Evolutionary conservation across 2,329 filamentous ascomycete species (phyloP), one percentile per base, ranked within the genome.

Genomic region (Metarhizium sp.): DNA sequence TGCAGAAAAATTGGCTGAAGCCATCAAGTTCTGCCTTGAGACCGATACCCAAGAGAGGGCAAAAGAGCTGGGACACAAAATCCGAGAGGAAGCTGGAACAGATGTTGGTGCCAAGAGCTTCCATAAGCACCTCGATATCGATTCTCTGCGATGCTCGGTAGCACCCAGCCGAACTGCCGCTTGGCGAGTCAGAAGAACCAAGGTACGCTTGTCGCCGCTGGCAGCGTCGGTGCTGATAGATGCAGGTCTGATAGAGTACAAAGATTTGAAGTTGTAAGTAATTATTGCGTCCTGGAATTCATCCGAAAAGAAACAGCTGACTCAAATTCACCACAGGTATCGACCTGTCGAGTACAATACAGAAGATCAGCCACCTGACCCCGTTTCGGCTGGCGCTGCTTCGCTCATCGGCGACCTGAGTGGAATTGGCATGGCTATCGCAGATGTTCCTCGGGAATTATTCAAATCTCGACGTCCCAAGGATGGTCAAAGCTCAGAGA

Each of bases 341-440:
- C 74, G 75, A 2, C 60, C 73, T 0, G 71, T 69, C 20, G 88
- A 95, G 66, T 90, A 92, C 67, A 83, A 87, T 59, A 89, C 87
- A 0, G 87, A 90, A 57, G 82, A 87, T 36, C 87, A 91, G 48
- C 90, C 90, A 0, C 84, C 81, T 63, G 90, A 94, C 60, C 90
- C 90, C 0, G 81, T 95, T 29, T 85, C 87, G 14, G 90, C 89
- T 20, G 88, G 84, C 16, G 85, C 90, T 0, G 82, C 84, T 48
- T 89, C 91, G 0, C 71, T 96, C 1, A 75, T 95, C n/a, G 87
- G 88, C 6, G 92, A 92, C n/a, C 76, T 94, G 50, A 85, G 87
- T 30, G 87, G 81, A 43, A 85, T 96, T 56, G 82, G 88, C 63
- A 87, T 95, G 80, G 89, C 90, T 1, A 78, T 95, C 45, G 88